phyloP scores from a whole-genome alignment of 805 yeast genomes.

The Myxozyma kluyveri region DNA sequence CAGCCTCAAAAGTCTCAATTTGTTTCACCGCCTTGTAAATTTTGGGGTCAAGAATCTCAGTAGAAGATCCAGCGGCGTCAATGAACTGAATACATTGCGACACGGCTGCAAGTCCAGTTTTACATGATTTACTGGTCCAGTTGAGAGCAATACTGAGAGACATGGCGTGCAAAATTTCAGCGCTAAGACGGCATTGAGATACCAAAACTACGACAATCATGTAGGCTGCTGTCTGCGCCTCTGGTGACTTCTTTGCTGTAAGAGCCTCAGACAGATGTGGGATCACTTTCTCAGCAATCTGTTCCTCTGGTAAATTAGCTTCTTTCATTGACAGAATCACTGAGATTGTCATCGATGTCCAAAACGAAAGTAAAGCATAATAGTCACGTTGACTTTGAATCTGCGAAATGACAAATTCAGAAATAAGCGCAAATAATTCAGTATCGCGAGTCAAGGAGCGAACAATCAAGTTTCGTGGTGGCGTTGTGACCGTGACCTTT shows the following conservation, averaged over 20 bases:
- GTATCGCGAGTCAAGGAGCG: conserved; percentile 63
- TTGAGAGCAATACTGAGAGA: conserved; percentile 54
- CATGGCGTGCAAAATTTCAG: conserved; percentile 56
- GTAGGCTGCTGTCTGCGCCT: conserved; percentile 78
- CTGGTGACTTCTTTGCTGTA: conserved; percentile 39
- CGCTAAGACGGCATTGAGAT: conserved; percentile 63
- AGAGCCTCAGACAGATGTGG: conserved; percentile 39
- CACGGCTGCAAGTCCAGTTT: conserved; percentile 23
- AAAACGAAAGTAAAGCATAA: conserved; percentile 72
- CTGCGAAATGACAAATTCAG: conserved; percentile 51
- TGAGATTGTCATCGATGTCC: conserved; percentile 67
- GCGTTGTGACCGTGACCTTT: conserved; percentile 60
- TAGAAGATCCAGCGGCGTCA: conserved; percentile 23
- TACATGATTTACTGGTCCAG: conserved; percentile 35
- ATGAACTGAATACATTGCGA: conserved; percentile 23
- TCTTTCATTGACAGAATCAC: conserved; percentile 62
- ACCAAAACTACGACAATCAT: conserved; percentile 75
- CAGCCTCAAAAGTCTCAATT: conserved; percentile 30
- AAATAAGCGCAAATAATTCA: conserved; percentile 64
- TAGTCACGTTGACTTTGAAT: conserved; percentile 57
- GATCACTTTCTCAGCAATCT: conserved; percentile 39
- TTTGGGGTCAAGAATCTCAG: conserved; percentile 25
- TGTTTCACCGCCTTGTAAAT: conserved; percentile 27
- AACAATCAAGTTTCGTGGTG: conserved; percentile 66
- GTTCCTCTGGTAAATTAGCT: conserved; percentile 34